Evolutionary conservation across 208 protist genomes (phyloP).

Genomic region (Acanthamoeba sp.): DNA sequence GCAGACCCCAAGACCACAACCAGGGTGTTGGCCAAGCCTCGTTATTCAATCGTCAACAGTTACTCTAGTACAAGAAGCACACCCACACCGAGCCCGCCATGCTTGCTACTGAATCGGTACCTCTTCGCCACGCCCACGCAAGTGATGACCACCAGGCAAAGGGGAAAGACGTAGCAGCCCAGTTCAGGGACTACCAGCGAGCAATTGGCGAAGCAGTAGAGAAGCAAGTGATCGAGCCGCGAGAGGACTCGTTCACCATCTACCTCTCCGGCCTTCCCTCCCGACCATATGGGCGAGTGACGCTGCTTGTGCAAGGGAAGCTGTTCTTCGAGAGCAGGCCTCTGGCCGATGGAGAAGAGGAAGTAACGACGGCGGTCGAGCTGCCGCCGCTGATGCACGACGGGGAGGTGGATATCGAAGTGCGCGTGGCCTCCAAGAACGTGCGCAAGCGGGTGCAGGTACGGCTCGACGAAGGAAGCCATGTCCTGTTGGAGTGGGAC

Average conservation of each 20-base stretch:
- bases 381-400: not conserved
- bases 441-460: not conserved
- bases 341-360: not conserved
- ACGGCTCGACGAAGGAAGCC: not conserved
- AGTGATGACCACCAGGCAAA: too few relatives aligned
- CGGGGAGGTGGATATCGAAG: not conserved
- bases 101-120: too few relatives aligned
- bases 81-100: too few relatives aligned
- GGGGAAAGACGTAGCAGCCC: not conserved
- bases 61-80: too few relatives aligned
- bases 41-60: too few relatives aligned
- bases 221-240: not conserved
- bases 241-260: not conserved
- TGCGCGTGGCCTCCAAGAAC: not conserved
- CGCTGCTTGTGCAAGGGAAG: not conserved
- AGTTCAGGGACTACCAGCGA: not conserved
- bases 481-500: not conserved
- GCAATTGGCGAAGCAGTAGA: not conserved
- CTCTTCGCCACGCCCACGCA: too few relatives aligned
- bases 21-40: too few relatives aligned
- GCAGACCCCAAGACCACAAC: too few relatives aligned
- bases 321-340: constrained; percentile 29
- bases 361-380: not conserved
- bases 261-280: not conserved
- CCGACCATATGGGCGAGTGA: not conserved